Evolutionary conservation across 148 eudicot species (phyloP).

Genomic region (Arctostaphylos glauca): DNA sequence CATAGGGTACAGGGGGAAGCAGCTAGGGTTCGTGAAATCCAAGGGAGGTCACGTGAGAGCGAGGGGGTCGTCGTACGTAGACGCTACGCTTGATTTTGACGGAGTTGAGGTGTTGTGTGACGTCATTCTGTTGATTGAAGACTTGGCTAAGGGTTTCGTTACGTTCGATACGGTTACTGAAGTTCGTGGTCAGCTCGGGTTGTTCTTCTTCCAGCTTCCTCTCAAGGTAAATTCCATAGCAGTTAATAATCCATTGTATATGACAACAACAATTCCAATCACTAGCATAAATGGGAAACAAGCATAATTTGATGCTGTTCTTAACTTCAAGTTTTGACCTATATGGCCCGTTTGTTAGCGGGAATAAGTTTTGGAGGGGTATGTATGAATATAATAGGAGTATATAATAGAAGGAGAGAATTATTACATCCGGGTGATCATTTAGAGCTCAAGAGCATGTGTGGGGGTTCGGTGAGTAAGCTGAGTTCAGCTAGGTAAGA

Average conservation of each 20-base stretch:
- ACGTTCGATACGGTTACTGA: constrained; percentile 51
- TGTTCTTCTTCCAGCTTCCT: constrained; percentile 45
- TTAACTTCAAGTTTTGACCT: too few relatives aligned
- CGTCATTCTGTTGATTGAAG: constrained; percentile 48
- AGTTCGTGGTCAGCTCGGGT: constrained; percentile 45
- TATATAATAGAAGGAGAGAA: too few relatives aligned
- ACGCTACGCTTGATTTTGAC: constrained; percentile 46
- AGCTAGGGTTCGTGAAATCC: constrained; percentile 59
- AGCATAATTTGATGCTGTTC: too few relatives aligned
- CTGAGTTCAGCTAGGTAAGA: too few relatives aligned
- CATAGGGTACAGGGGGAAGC: constrained; percentile 59
- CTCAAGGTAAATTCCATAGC: constrained; percentile 34
- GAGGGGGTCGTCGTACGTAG: constrained; percentile 56
- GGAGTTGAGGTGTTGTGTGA: constrained; percentile 45
- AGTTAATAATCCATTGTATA: not conserved
- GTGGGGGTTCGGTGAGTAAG: too few relatives aligned
- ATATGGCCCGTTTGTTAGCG: too few relatives aligned
- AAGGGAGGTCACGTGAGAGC: constrained; percentile 41
- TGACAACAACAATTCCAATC: too few relatives aligned
- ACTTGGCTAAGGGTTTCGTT: constrained; percentile 54
- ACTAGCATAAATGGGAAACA: too few relatives aligned
- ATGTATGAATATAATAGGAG: too few relatives aligned
- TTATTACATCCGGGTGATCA: too few relatives aligned
- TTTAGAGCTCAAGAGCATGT: too few relatives aligned
- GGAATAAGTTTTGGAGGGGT: too few relatives aligned